These are phyloP conservation scores for Arctium lappa DNA, from an alignment of 129 eudicot genomes.

Conservation along the genomic window DNA sequence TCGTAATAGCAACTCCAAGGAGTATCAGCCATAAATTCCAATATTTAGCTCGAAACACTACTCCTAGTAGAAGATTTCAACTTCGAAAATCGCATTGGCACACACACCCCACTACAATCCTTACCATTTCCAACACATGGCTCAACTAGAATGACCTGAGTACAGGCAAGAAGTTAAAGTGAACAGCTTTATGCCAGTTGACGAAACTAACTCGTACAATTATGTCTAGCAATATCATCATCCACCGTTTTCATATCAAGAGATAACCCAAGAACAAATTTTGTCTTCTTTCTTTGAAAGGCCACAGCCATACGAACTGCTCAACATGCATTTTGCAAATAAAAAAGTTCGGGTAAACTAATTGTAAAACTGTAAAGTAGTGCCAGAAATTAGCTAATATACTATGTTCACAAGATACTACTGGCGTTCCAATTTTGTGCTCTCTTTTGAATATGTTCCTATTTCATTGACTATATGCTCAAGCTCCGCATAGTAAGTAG, in stretches of 20 bases:
- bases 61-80: not conserved
- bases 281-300: not conserved
- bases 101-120: not conserved
- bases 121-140: not conserved
- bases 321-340: not conserved
- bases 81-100: not conserved
- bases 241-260: not conserved
- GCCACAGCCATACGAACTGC: conserved; percentile 1
- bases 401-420: not conserved
- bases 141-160: not conserved
- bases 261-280: not conserved
- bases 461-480: not conserved
- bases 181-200: not conserved
- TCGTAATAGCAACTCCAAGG: conserved; percentile 2
- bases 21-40: not conserved
- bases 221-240: not conserved
- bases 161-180: not conserved
- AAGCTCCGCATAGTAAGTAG: conserved; percentile 3
- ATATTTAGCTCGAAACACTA: not conserved
- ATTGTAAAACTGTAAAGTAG: not conserved
- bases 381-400: not conserved
- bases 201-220: not conserved
- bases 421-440: not conserved
- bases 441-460: not conserved
- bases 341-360: not conserved